Percentiles rank a stretch among this genome's conserved stretches.
phyloP scores from a whole-genome alignment of 2,329 filamentous ascomycete genomes.

The Phyllosticta paracitricarpa region DNA sequence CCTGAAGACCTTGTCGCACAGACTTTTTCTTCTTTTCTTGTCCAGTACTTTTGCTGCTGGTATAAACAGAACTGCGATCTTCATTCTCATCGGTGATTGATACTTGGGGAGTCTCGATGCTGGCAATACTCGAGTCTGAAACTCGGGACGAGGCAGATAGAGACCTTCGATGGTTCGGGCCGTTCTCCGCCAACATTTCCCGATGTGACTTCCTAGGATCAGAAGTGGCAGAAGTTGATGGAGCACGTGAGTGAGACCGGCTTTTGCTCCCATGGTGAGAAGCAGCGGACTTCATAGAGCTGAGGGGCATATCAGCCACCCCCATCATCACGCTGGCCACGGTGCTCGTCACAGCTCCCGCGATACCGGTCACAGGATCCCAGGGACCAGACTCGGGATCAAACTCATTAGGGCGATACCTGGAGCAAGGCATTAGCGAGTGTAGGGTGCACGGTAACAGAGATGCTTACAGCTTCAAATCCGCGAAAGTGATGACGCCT shows the following conservation, averaged over 20 bases:
- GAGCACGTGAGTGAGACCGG: neutral
- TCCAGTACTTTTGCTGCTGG: neutral
- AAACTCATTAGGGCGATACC: constrained; percentile 29
- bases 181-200: neutral
- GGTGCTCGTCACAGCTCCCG: constrained; percentile 72
- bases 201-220: neutral
- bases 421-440: constrained; percentile 5
- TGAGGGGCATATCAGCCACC: constrained; percentile 57
- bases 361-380: constrained; percentile 41
- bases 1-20: neutral
- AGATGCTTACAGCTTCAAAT: constrained; percentile 27
- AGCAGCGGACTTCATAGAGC: neutral
- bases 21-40: neutral
- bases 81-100: neutral
- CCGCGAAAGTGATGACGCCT: constrained; percentile 25
- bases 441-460: neutral
- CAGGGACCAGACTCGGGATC: constrained; percentile 30
- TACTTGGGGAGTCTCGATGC: neutral
- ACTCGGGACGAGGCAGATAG: neutral
- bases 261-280: neutral
- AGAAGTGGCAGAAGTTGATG: neutral
- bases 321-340: constrained; percentile 72
- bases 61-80: neutral
- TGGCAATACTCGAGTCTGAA: neutral
- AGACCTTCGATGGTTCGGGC: neutral